Evolutionary conservation across 306 rosid genomes (phyloP).

Genomic region (Crotalaria pallida): DNA sequence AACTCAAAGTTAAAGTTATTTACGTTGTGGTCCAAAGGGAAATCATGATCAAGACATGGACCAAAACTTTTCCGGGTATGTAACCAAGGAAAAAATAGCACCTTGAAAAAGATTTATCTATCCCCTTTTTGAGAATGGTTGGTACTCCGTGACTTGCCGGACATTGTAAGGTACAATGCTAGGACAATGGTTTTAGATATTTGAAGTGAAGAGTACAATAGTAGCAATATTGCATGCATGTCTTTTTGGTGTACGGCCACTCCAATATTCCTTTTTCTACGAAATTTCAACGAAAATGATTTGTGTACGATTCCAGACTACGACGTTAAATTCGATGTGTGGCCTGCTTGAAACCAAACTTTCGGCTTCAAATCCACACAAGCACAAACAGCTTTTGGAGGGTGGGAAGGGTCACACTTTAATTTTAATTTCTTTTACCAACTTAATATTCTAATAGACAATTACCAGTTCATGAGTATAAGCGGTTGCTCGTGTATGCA

Average conservation of each 20-base stretch:
- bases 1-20: too few species aligned
- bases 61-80: constrained; percentile 12
- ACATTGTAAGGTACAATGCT: constrained; percentile 25
- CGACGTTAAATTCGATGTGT: not conserved
- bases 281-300: not conserved
- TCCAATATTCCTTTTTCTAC: not conserved
- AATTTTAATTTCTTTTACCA: not conserved
- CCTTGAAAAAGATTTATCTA: not conserved
- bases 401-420: not conserved
- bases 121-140: not conserved
- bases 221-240: constrained; percentile 5
- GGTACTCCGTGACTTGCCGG: constrained; percentile 16
- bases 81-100: too few species aligned
- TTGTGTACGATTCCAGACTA: not conserved
- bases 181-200: constrained; percentile 14
- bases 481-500: not conserved
- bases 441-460: not conserved
- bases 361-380: not conserved
- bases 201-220: not conserved
- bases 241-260: not conserved
- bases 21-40: constrained; percentile 18
- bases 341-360: not conserved
- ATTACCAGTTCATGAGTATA: not conserved
- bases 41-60: constrained; percentile 24
- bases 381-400: too few species aligned